Evolutionary conservation across 305 asterid genomes (phyloP), one percentile per base, ranked within the genome.

Genomic region (Petunia hybrid): DNA sequence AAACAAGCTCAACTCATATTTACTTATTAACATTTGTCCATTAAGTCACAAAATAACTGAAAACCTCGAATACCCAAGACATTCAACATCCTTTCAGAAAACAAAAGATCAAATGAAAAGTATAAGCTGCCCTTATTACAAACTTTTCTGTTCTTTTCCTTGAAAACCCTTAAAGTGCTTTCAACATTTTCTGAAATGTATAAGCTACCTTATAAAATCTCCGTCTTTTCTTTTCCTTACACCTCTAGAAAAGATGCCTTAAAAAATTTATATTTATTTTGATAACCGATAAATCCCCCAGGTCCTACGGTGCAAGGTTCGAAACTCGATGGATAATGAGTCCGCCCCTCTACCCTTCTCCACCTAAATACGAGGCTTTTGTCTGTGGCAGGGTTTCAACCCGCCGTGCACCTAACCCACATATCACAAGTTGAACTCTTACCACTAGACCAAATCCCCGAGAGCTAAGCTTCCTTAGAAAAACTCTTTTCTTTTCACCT

Each of bases 71-170:
- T 6, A 51, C 14, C 63, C 31, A 6, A 51, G 63, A 12, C 46
- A 73, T 73, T 53, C 78, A 73, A 35, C 63, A 48, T 1, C 46
- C 35, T 36, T 73, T 48, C 78, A 53, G 31, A 51, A 48, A 51
- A 71, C 35, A 48, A 71, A 71, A 5, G 12, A 41, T 48, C 9
- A 10, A 73, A 73, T 51, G 14, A 51, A 51, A 36, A 38, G 48
- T 13, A 48, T 36, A n/a, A 59, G 38, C 64, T 16, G 16, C 64
- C 64, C 2, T n/a, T 8, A n/a, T 59, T 16, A n/a, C 64, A n/a
- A 59, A 59, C 63, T 59, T 46, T 12, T 46, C 8, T 10, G 6
- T 46, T 46, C 53, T 5, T n/a, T 16, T 16, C 16, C 2, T 4
- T 1, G 36, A 6, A 16, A 59, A 16, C 63, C 3, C 63, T 16